Percentiles rank a stretch among this genome's conserved stretches.
Conservation (phyloP, 768 basidiomycete genomes). For the Suillus sp. region DNA sequence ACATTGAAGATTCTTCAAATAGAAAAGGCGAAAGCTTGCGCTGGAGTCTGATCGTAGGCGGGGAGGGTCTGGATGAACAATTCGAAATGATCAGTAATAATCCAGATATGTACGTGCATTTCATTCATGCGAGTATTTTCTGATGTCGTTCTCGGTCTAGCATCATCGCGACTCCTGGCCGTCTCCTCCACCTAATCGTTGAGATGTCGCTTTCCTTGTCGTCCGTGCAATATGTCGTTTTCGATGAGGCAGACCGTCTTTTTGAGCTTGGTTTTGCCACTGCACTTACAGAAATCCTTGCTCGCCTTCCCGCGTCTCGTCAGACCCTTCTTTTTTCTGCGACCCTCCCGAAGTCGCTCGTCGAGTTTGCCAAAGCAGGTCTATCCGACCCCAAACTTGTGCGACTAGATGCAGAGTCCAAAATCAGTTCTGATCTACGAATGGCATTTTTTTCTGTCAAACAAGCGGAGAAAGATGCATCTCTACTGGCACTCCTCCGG, state of each 20-base stretch:
- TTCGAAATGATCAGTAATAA: constrained; percentile 94
- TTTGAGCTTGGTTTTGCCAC: constrained; percentile 99
- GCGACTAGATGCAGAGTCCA: constrained; percentile 94
- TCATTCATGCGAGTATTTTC: constrained; percentile 7
- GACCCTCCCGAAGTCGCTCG: constrained; percentile 91
- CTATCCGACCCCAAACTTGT: constrained; percentile 92
- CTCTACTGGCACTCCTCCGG: constrained; percentile 77
- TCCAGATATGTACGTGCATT: constrained; percentile 83
- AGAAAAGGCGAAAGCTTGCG: constrained; percentile 61
- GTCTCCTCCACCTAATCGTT: constrained; percentile 92
- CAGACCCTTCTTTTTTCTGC: constrained; percentile 97
- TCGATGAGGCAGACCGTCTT: constrained; percentile 97
- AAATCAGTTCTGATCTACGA: constrained; percentile 90
- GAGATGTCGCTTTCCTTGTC: constrained; percentile 96
- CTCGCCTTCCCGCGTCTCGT: constrained; percentile 81
- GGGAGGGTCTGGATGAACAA: constrained; percentile 93
- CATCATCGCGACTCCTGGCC: constrained; percentile 97
- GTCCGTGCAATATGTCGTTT: constrained; percentile 86
- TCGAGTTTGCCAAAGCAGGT: constrained; percentile 98
- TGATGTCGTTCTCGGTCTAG: constrained; percentile 42
- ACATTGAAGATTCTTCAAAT: constrained; percentile 48
- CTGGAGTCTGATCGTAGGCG: constrained; percentile 96
- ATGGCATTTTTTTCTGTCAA: constrained; percentile 96
- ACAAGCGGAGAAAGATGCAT: constrained; percentile 92
- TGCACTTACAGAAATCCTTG: constrained; percentile 88